These are phyloP conservation scores for Biscogniauxia marginata DNA, from an alignment of 2,329 filamentous ascomycete species.

Conservation along the genomic window DNA sequence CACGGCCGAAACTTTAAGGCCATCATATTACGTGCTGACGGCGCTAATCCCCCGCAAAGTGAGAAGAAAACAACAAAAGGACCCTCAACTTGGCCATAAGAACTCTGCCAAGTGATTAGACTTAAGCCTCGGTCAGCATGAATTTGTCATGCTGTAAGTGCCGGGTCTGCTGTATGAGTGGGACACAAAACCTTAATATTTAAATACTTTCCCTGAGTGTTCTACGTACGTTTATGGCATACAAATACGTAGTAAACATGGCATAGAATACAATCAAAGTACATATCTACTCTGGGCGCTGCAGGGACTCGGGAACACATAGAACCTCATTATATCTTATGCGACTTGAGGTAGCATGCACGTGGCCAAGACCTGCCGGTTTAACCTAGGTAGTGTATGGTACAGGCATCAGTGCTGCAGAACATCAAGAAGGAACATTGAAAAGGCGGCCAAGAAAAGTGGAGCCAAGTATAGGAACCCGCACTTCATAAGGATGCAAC, in stretches of 20 bases:
- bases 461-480: not conserved
- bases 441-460: too few relatives aligned
- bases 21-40: not conserved
- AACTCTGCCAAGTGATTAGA: not conserved
- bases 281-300: not conserved
- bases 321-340: not conserved
- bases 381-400: too few relatives aligned
- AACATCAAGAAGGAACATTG: too few relatives aligned
- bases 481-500: not conserved
- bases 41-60: not conserved
- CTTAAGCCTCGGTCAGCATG: not conserved
- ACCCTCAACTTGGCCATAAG: not conserved
- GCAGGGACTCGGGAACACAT: not conserved
- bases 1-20: not conserved
- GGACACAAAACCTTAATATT: not conserved
- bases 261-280: not conserved
- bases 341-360: not conserved
- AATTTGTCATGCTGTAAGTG: not conserved
- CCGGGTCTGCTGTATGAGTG: not conserved
- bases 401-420: not conserved
- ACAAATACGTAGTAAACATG: not conserved
- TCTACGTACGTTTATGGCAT: not conserved
- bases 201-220: not conserved
- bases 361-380: not conserved
- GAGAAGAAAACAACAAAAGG: not conserved